These are phyloP conservation scores for Chlorella sorokiniana DNA, from an alignment of 139 green algal species.

Conservation along the genomic window DNA sequence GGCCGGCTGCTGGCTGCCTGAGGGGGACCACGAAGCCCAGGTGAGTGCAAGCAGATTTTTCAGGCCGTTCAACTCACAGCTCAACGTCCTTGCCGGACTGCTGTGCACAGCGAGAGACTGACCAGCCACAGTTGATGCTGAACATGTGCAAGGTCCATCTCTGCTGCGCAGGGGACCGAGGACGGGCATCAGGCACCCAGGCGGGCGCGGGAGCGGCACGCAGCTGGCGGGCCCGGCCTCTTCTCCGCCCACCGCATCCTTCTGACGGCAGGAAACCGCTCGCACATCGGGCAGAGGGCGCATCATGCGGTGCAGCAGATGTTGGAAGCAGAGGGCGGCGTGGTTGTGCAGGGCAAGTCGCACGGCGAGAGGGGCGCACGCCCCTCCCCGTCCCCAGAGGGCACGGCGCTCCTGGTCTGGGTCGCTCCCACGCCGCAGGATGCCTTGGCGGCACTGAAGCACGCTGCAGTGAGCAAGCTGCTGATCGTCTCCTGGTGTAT, in stretches of 20 bases:
- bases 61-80: no score
- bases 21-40: conserved; percentile 41
- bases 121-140: neutral
- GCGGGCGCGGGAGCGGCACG: neutral
- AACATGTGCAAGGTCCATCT: neutral
- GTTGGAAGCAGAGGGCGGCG: neutral
- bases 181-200: neutral
- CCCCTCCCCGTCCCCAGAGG: neutral
- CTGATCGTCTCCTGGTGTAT: no score
- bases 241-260: neutral
- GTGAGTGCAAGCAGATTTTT: conserved; percentile 12
- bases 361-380: neutral
- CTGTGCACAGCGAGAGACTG: no score
- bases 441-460: neutral
- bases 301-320: neutral
- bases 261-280: neutral
- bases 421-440: neutral
- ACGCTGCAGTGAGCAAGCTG: neutral
- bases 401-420: conserved; percentile 1
- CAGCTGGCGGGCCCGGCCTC: neutral
- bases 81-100: no score
- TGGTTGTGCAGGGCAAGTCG: neutral
- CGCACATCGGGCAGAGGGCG: neutral
- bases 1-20: conserved; percentile 29
- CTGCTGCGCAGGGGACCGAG: neutral